A percentile compares a stretch with the other conserved stretches of the same genome.
Evolutionary conservation across 805 yeast genomes (phyloP).

Genomic region (Candida odintsovae): DNA sequence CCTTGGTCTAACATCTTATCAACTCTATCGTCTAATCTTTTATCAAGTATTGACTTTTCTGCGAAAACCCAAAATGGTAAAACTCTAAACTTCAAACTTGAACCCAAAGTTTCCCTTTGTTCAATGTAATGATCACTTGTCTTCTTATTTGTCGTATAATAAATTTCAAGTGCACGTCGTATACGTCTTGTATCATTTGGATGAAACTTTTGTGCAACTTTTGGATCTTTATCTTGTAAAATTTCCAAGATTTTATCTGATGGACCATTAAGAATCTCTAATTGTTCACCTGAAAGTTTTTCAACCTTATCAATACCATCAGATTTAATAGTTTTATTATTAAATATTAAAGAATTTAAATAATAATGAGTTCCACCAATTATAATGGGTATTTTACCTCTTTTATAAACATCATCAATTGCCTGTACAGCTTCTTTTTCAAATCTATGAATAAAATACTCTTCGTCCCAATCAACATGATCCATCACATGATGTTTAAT

Average conservation of each 20-base stretch:
- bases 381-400: slow-evolving; percentile 76
- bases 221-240: slow-evolving; percentile 57
- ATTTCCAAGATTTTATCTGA: slow-evolving; percentile 42
- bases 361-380: slow-evolving; percentile 98
- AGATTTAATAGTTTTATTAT: slow-evolving; percentile 55
- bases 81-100: slow-evolving; percentile 51
- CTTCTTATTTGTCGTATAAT: slow-evolving; percentile 52
- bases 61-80: slow-evolving; percentile 82
- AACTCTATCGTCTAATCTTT: slow-evolving; percentile 70
- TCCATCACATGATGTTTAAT: slow-evolving; percentile 84
- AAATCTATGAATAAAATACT: slow-evolving; percentile 76
- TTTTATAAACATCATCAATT: slow-evolving; percentile 56
- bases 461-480: slow-evolving; percentile 74
- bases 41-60: slow-evolving; percentile 48
- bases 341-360: slow-evolving; percentile 68
- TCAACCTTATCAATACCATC: slow-evolving; percentile 2
- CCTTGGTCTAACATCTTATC: slow-evolving; percentile 76
- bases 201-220: slow-evolving; percentile 75
- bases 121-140: slow-evolving; percentile 67
- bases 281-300: slow-evolving; percentile 28
- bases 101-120: slow-evolving; percentile 44
- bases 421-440: slow-evolving; percentile 58
- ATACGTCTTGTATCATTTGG: slow-evolving; percentile 84
- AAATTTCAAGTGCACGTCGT: slow-evolving; percentile 76
- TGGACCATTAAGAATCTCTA: slow-evolving; percentile 48